Evolutionary conservation across 1,139 yeast genomes (phyloP), one percentile per base, ranked within the genome.

Genomic region (Martiniozyma asiatica): DNA sequence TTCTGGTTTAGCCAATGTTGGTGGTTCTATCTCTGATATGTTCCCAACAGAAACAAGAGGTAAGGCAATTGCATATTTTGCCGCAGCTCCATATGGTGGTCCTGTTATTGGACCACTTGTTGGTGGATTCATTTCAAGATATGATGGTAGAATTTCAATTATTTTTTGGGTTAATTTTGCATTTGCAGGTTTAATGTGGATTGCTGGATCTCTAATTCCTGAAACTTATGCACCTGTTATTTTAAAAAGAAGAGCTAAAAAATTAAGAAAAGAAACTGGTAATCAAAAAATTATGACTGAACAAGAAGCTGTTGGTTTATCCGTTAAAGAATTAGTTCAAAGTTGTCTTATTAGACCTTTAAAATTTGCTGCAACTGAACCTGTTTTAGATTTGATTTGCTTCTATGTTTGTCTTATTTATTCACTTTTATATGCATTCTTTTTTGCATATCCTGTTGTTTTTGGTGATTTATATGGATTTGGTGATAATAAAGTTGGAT

Each of bases 191-290:
- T 69, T 71, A 2, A 73, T 78, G 71, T 77, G 89, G 79, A 61
- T 82, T 17, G 39, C 67, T 17, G 63, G 76, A 18, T 53, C 72
- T 11, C 42, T 63, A 14, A 66, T 84, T 24, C 95, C 94, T 8
- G 96, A 85, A 59, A 85, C 96, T 16, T 84, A 79, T 54, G 87
- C 94, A 2, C 95, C 95, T 4, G 84, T 76, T 6, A 81, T 84
- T 35, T 63, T 84, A 44, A 82, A 79, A 52, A 63, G 55, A 27
- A 68, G 84, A 50, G 95, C 95, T 24, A 58, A 59, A 43, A 65
- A 53, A 42, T 51, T 82, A 47, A 69, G 95, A 62, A 68, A 73
- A 48, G 80, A 79, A 55, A 78, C 93, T 8, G 93, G 93, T 31
- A 77, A 82, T 50, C 59, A 60, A 12, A 75, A 77, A 50, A 82